phyloP scores from a whole-genome alignment of 495 filamentous ascomycete species.

The Podospora pseudocomata region DNA sequence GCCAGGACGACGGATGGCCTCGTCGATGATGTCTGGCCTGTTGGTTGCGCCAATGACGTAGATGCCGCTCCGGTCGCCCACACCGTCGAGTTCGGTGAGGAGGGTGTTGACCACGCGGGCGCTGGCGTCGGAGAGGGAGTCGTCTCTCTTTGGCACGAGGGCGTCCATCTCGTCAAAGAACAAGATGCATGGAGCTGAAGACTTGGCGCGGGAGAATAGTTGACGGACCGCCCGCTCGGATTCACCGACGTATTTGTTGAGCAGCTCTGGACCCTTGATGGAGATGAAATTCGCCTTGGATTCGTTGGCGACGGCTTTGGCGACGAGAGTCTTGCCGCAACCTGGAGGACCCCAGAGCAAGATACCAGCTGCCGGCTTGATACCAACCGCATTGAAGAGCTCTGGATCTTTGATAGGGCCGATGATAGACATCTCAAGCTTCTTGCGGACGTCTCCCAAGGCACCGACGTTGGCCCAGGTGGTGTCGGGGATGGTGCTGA shows the following conservation, averaged over 20 bases:
- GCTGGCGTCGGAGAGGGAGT: slow-evolving; percentile 74
- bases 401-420: slow-evolving; percentile 86
- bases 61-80: slow-evolving; percentile 76
- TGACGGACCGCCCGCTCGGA: slow-evolving; percentile 89
- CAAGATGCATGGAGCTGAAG: slow-evolving; percentile 84
- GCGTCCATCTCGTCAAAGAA: slow-evolving; percentile 99
- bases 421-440: slow-evolving; percentile 83
- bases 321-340: slow-evolving; percentile 94
- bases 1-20: slow-evolving; percentile 89
- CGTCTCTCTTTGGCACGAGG: slow-evolving; percentile 79
- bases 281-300: slow-evolving; percentile 96
- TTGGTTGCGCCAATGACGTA: slow-evolving; percentile 97
- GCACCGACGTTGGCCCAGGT: slow-evolving; percentile 94
- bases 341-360: slow-evolving; percentile 96
- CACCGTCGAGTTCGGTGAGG: slow-evolving; percentile 91
- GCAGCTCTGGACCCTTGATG: slow-evolving; percentile 89
- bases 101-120: slow-evolving; percentile 92
- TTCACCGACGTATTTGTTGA: slow-evolving; percentile 96
- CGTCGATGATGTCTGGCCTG: slow-evolving; percentile 92
- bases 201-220: slow-evolving; percentile 84
- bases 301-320: slow-evolving; percentile 95
- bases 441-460: slow-evolving; percentile 69
- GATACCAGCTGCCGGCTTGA: slow-evolving; percentile 84
- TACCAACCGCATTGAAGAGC: slow-evolving; percentile 73
- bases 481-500: slow-evolving; percentile 94